Percentiles rank a stretch among this genome's conserved stretches.
phyloP scores from a whole-genome alignment of 176 grass and related monocot genomes.

The Alopecurus myosuroides region DNA sequence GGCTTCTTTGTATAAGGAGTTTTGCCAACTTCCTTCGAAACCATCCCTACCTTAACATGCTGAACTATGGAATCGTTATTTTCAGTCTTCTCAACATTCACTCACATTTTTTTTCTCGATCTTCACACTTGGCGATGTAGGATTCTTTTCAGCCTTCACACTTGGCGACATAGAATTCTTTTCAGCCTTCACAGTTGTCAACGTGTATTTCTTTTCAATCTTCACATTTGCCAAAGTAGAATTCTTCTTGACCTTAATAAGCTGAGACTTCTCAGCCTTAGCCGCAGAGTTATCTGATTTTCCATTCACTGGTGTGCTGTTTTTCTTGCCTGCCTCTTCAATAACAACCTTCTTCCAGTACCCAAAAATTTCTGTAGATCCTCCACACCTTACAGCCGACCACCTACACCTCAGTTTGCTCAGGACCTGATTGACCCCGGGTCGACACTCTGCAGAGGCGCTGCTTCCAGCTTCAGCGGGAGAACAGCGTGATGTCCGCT shows the following conservation, averaged over 20 bases:
- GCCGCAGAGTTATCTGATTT: conserved; percentile 26
- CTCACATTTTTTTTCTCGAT: conserved; percentile 20
- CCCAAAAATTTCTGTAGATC: conserved; percentile 44
- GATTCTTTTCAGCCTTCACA: conserved; percentile 18
- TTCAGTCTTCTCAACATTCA: conserved; percentile 30
- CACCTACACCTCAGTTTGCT: neutral
- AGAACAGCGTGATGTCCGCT: neutral
- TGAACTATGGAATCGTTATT: conserved; percentile 30
- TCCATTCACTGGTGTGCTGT: conserved; percentile 37
- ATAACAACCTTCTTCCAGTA: conserved; percentile 86
- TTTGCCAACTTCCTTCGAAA: conserved; percentile 28
- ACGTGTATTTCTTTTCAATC: conserved; percentile 21
- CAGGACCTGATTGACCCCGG: neutral
- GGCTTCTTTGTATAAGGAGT: conserved; percentile 29
- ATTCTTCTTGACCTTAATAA: conserved; percentile 35
- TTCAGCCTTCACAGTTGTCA: conserved; percentile 21
- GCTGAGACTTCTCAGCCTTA: conserved; percentile 29
- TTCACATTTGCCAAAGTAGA: conserved; percentile 26
- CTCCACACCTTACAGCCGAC: too few species aligned
- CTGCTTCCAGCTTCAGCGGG: neutral
- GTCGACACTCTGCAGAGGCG: neutral
- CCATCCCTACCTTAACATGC: conserved; percentile 25
- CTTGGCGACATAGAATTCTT: conserved; percentile 15
- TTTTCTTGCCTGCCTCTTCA: conserved; percentile 66
- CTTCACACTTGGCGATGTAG: conserved; percentile 16